Base-by-base conservation (phyloP, 2,329 filamentous ascomycete genomes). In the Didymella keratinophila region DNA sequence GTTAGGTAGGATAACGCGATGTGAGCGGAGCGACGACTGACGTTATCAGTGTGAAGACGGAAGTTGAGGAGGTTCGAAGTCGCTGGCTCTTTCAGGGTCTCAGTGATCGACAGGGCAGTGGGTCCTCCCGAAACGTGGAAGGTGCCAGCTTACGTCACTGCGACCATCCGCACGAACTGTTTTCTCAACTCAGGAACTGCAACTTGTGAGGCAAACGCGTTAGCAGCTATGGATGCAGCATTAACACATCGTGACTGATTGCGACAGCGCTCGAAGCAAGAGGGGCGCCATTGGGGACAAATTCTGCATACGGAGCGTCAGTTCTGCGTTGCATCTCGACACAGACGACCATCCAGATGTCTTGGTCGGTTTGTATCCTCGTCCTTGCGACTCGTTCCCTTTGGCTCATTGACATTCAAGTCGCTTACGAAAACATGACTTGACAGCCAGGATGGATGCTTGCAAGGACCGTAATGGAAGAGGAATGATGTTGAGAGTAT, bases 111-210 rank as follows among this genome's bases (percentile, higher is more conserved):
- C 55, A 44, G 28, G 21, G 28, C 18, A 21, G 47, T 32, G 25
- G 47, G 32, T 36, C 32, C 28, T 52, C 10, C 37, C 20, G 55
- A 58, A 58, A 58, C 54, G 42, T 45, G 14, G 32, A 20, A 8
- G 14, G 34, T 42, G 9, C 37, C 34, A 44, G 34, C 45, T 50
- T 53, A 54, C 51, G 51, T 55, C 55, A 58, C 48, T 36, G 30
- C 30, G 20, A 7, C 37, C 37, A 20, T 11, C 18, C 37, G 20
- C 4, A 41, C n/a, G 9, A 32, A 32, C 30, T 3, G 3, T 32
- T 14, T 7, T 16, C 30, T 5, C 11, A 16, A 16, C 18, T 39
- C 18, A 7, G 10, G 23, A 27, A 6, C 12, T n/a, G 23, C 41
- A 9, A 14, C 23, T 23, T 18, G 20, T 14, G 9, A 39, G 36